These are phyloP conservation scores for Mycena haematopus DNA, from an alignment of 768 basidiomycete species.

Conservation along the genomic window DNA sequence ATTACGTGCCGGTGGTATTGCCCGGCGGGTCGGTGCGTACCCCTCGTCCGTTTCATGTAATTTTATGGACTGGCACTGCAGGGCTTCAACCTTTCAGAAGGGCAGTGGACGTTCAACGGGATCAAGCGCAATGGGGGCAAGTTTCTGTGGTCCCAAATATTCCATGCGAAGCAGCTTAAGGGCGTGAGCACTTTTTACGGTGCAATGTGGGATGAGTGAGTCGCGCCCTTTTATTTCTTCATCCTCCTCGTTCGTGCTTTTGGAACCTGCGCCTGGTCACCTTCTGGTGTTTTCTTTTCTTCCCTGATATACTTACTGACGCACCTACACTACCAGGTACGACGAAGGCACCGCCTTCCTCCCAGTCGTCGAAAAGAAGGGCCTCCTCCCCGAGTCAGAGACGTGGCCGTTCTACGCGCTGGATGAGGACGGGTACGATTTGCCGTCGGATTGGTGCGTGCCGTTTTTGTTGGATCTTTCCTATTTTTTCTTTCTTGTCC, in stretches of 20 bases:
- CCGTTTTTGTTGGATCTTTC: neutral
- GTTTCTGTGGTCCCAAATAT: conserved; percentile 82
- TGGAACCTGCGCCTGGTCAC: too few relatives aligned
- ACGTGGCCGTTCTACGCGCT: conserved; percentile 70
- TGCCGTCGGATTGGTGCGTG: conserved; percentile 80
- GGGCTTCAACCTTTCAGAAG: conserved; percentile 76
- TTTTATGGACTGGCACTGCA: conserved; percentile 35
- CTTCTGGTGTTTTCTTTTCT: conserved; percentile 5
- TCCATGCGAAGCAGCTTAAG: conserved; percentile 61
- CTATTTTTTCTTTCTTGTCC: too few relatives aligned
- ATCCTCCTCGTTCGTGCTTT: too few relatives aligned
- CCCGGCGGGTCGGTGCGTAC: conserved; percentile 81
- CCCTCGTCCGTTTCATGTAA: too few relatives aligned
- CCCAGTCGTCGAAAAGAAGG: conserved; percentile 15
- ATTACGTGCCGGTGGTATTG: conserved; percentile 85
- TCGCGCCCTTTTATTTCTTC: too few relatives aligned
- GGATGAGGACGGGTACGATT: conserved; percentile 78
- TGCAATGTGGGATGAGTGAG: conserved; percentile 87
- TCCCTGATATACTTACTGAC: neutral
- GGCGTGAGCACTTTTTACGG: conserved; percentile 45
- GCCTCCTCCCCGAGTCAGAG: conserved; percentile 64
- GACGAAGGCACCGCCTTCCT: conserved; percentile 62
- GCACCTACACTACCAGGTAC: conserved; percentile 56
- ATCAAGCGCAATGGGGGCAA: conserved; percentile 77
- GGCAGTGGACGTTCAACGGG: conserved; percentile 75